phyloP scores from a whole-genome alignment of 192 early-diverging fungal genomes.

The Radiomyces spectabilis region DNA sequence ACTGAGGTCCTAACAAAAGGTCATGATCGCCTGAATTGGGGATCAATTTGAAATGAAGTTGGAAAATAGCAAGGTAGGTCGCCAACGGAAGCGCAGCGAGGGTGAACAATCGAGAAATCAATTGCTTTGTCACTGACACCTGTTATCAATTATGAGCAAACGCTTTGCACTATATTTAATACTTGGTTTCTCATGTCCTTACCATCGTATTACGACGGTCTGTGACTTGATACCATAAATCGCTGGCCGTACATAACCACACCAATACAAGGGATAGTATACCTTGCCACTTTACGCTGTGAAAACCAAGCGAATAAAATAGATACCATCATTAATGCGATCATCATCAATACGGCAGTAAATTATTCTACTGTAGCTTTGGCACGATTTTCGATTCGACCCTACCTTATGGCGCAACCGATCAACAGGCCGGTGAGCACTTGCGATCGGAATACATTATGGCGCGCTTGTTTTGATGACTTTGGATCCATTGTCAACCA shows the following conservation, averaged over 20 bases:
- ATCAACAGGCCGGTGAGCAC: conserved; percentile 72
- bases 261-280: too few species aligned
- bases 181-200: too few species aligned
- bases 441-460: conserved; percentile 86
- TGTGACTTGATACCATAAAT: too few species aligned
- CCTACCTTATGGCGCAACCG: conserved; percentile 45
- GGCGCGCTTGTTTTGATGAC: conserved; percentile 45
- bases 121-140: conserved; percentile 44
- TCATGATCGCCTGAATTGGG: conserved; percentile 78
- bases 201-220: too few species aligned
- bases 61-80: conserved; percentile 81
- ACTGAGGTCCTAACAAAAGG: conserved; percentile 84
- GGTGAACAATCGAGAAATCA: conserved; percentile 70
- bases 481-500: conserved; percentile 83
- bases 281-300: too few species aligned
- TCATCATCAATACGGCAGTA: too few species aligned
- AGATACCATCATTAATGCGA: too few species aligned
- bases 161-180: too few species aligned
- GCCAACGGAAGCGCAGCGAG: conserved; percentile 74
- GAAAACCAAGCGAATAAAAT: too few species aligned
- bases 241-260: too few species aligned
- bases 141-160: neutral
- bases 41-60: conserved; percentile 80
- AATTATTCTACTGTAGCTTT: too few species aligned
- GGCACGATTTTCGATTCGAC: neutral